A percentile compares a stretch with the other conserved stretches of the same genome.
phyloP scores from a whole-genome alignment of 257 asterid genomes.

The Capsicum pubescens region DNA sequence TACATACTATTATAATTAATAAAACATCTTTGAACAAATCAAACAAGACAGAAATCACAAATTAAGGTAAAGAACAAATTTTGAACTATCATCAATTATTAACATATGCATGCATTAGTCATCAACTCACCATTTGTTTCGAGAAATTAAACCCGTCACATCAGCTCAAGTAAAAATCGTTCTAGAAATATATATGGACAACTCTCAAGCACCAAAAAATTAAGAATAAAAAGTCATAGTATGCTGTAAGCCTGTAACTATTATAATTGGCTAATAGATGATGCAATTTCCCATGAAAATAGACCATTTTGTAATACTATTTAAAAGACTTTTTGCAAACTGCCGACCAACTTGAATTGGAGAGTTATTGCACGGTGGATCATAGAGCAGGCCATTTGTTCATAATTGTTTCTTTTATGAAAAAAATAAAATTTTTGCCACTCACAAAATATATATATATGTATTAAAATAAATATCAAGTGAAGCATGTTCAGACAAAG shows the following conservation, averaged over 20 bases:
- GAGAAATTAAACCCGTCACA: not conserved
- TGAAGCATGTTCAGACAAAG: no score
- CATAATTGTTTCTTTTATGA: no score
- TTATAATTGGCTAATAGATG: not conserved
- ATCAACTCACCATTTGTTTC: not conserved
- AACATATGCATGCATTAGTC: not conserved
- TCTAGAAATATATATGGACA: not conserved
- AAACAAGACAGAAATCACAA: not conserved
- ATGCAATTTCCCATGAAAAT: not conserved
- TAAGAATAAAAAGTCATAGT: not conserved
- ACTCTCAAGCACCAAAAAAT: not conserved
- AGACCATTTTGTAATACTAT: slow-evolving; percentile 1
- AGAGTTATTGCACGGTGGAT: not conserved
- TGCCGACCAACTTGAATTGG: not conserved
- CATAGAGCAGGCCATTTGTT: no score
- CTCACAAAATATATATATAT: not conserved
- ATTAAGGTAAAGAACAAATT: not conserved
- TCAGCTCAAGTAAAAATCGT: not conserved
- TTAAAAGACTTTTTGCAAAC: not conserved
- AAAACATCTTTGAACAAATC: slow-evolving; percentile 1
- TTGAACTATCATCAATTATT: not conserved
- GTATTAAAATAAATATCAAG: not conserved
- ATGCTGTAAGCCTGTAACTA: not conserved
- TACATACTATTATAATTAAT: not conserved
- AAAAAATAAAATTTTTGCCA: no score